Evolutionary conservation across 495 filamentous ascomycete genomes (phyloP).

Genomic region (Aspergillus egyptiacus): DNA sequence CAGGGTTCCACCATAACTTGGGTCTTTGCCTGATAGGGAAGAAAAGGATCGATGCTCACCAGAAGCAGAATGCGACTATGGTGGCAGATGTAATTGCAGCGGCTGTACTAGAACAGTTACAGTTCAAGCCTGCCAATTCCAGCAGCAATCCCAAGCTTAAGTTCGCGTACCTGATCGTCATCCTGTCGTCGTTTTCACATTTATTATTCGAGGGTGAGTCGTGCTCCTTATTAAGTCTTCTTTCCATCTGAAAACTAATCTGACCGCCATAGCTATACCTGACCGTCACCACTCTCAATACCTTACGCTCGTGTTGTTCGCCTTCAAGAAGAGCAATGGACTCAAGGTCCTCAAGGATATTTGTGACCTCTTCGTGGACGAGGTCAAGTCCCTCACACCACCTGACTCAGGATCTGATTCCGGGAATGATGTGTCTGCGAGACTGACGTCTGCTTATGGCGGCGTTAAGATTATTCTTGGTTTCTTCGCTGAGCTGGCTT

Average conservation of each 20-base stretch:
- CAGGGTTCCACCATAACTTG: conserved; percentile 71
- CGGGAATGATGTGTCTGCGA: conserved; percentile 42
- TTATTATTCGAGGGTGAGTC: conserved; percentile 65
- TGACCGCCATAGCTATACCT: conserved; percentile 29
- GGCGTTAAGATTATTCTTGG: conserved; percentile 81
- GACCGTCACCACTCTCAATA: conserved; percentile 60
- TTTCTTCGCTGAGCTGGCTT: conserved; percentile 69
- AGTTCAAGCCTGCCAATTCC: conserved; percentile 40
- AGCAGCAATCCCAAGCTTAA: conserved; percentile 40
- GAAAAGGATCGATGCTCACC: conserved; percentile 56
- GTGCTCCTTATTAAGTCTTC: not conserved
- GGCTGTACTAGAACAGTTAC: conserved; percentile 61
- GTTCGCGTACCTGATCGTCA: conserved; percentile 74
- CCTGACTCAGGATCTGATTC: conserved; percentile 29
- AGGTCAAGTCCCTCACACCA: conserved; percentile 51
- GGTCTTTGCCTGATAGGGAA: conserved; percentile 74
- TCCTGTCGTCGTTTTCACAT: conserved; percentile 68
- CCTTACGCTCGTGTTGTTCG: conserved; percentile 72
- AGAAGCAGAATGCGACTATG: conserved; percentile 59
- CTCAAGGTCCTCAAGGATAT: conserved; percentile 67
- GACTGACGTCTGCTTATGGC: conserved; percentile 51
- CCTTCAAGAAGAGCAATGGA: conserved; percentile 77
- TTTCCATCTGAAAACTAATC: conserved; percentile 7
- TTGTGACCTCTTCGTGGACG: conserved; percentile 64
- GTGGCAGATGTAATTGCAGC: conserved; percentile 76